A percentile compares a stretch with the other conserved stretches of the same genome.
Evolutionary conservation across 306 rosid species (phyloP).

Genomic region (Echinosophora koreensis): DNA sequence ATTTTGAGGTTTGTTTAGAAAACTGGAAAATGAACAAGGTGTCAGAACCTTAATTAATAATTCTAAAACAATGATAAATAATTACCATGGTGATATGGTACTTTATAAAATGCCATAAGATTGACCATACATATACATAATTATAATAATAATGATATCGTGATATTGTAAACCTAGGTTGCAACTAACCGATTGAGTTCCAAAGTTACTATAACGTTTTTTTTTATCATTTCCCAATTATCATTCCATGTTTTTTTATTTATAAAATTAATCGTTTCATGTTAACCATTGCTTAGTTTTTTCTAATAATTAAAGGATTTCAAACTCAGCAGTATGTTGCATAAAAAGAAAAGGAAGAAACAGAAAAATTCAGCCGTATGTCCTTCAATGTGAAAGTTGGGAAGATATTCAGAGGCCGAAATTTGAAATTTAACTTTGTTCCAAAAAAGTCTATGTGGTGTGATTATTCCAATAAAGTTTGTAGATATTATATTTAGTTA

Average conservation of each 20-base stretch:
- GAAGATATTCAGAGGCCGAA: not conserved
- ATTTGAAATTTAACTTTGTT: not conserved
- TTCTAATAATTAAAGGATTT: not conserved
- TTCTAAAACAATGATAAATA: conserved; percentile 41
- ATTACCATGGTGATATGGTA: conserved; percentile 40
- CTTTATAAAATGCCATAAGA: conserved; percentile 13
- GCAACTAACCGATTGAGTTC: not conserved
- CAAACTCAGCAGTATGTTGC: not conserved
- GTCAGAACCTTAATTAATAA: conserved; percentile 45
- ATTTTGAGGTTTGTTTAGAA: conserved; percentile 32
- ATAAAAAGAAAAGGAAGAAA: too few species aligned
- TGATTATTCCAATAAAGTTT: not conserved
- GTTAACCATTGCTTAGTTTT: not conserved
- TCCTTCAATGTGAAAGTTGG: not conserved
- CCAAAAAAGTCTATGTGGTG: not conserved
- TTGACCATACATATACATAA: not conserved
- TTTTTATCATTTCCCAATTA: not conserved
- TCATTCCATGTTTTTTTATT: too few species aligned
- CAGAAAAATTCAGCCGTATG: not conserved
- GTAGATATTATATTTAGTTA: not conserved
- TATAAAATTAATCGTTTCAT: too few species aligned
- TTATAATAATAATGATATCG: conserved; percentile 43
- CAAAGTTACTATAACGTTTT: not conserved
- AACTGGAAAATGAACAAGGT: conserved; percentile 40
- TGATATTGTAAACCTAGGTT: conserved; percentile 31